Evolutionary conservation across 2,329 filamentous ascomycete genomes (phyloP), one percentile per base, ranked within the genome.

Genomic region (Beauveria rudraprayagi): DNA sequence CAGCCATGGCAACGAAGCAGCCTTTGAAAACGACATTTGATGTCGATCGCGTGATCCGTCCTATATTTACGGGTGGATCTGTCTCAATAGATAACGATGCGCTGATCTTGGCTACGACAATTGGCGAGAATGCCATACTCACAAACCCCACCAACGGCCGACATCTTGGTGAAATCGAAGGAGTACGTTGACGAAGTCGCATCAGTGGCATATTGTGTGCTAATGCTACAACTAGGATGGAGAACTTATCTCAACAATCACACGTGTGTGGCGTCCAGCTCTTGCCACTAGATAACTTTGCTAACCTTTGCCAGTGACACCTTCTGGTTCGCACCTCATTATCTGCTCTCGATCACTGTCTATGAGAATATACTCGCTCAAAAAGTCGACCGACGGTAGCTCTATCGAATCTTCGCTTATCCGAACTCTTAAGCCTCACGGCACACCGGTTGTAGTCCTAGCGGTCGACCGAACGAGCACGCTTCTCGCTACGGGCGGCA

Each of bases 271-370:
- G 37, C 9, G 44, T 43, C 28, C 28, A 47, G 11, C 17, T 11
- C n/a, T 19, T 30, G 17, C 19, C 5, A 16, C 16, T 37, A 69
- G 8, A 53, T 3, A 2, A 19, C n/a, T 22, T 7, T 63, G 40
- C 61, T 63, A 64, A 64, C 37, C 30, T 47, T 54, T 17, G 28
- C 22, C 67, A 91, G 89, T 99, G 67, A 95, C 93, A 0, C 92
- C 92, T 0, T 91, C 90, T 63, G 91, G 87, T 9, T 92, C 91
- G 28, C 91, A 97, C 73, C 83, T 97, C 60, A 86, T 96, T 65
- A 78, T 95, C 67, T 97, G 92, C 77, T 99, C 94, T 19, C 87
- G 93, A 66, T 97, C 93, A n/a, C 81, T 97, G 60, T 92, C 92
- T 7, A 95, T 97, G 92, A 89, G 90, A 70, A 92, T 97, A 66